Percentiles rank a stretch among this genome's conserved stretches.
Evolutionary conservation across 352 stramenopile genomes (phyloP).

Genomic region (Phytopythium montanum): DNA sequence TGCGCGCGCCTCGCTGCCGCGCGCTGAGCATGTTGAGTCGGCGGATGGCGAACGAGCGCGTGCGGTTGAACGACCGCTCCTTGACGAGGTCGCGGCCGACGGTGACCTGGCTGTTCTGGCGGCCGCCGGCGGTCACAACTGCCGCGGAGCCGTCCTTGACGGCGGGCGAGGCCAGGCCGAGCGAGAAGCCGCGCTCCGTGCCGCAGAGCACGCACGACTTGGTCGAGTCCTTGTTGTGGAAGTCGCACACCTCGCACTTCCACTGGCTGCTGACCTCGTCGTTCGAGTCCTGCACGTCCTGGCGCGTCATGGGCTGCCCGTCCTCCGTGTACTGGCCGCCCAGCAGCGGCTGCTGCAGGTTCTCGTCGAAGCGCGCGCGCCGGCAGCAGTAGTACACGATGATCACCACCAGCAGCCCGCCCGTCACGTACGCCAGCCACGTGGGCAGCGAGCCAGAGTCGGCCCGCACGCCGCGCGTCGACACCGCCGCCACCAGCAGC

Average conservation of each 20-base stretch:
- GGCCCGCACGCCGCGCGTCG: constrained; percentile 16
- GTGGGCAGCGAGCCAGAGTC: constrained; percentile 56
- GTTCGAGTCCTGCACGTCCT: constrained; percentile 79
- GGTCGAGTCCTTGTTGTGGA: constrained; percentile 82
- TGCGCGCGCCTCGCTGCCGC: constrained; percentile 71
- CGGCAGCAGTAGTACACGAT: constrained; percentile 89
- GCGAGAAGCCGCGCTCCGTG: constrained; percentile 77
- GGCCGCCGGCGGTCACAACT: constrained; percentile 8
- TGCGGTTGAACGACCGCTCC: constrained; percentile 81
- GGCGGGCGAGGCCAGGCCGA: constrained; percentile 52
- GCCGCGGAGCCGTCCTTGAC: constrained; percentile 22
- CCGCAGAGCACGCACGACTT: constrained; percentile 78
- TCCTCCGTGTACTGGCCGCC: constrained; percentile 87
- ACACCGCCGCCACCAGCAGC: constrained; percentile 27
- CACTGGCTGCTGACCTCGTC: constrained; percentile 81
- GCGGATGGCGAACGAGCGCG: constrained; percentile 83
- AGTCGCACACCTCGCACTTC: constrained; percentile 88
- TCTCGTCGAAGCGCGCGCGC: constrained; percentile 82
- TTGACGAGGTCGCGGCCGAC: constrained; percentile 33
- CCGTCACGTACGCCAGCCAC: constrained; percentile 84
- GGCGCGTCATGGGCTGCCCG: constrained; percentile 80
- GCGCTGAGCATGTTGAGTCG: constrained; percentile 86
- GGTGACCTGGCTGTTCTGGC: constrained; percentile 17
- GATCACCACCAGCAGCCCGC: constrained; percentile 79
- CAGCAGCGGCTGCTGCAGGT: constrained; percentile 78